Base-by-base conservation (phyloP, 768 basidiomycete genomes). In the Holtermannia corniformis region DNA sequence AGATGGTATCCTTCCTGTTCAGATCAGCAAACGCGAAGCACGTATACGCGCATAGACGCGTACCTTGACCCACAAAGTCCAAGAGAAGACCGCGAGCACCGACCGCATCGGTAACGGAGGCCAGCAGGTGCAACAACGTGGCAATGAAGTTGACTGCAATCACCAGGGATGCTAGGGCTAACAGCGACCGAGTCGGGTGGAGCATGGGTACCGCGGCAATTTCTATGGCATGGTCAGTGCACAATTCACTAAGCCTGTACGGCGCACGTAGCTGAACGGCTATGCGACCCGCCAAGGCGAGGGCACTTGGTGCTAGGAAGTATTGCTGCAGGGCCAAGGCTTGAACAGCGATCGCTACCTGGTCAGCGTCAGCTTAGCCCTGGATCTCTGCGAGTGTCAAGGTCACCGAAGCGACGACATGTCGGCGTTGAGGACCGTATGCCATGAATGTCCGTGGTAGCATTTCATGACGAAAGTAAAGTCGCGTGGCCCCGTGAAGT, bases 1-100 rank as follows among this genome's bases (percentile, higher is more conserved):
- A n/a, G n/a, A n/a, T n/a, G n/a, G n/a, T n/a, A n/a, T n/a, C n/a
- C n/a, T n/a, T n/a, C n/a, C n/a, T n/a, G n/a, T n/a, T n/a, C n/a
- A n/a, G n/a, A n/a, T n/a, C n/a, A n/a, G n/a, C n/a, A n/a, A n/a
- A n/a, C n/a, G n/a, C n/a, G n/a, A n/a, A n/a, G n/a, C n/a, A n/a
- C n/a, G n/a, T n/a, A n/a, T n/a, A n/a, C n/a, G n/a, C n/a, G n/a
- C n/a, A n/a, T n/a, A n/a, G n/a, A n/a, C n/a, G n/a, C n/a, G n/a
- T n/a, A 67, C 65, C 45, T 45, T 67, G 63, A 10, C 65, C 65
- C 3, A 64, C 58, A 23, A 67, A 67, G 50, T 67, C 65, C 47
- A 67, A 41, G 42, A 67, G 44, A 22, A 67, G 10, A 0, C 63
- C 59, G 26, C 61, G 64, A 14, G 57, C 56, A 3, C 55, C 63